Conservation (phyloP, 257 asterid genomes). For the Jasminum sambac region DNA sequence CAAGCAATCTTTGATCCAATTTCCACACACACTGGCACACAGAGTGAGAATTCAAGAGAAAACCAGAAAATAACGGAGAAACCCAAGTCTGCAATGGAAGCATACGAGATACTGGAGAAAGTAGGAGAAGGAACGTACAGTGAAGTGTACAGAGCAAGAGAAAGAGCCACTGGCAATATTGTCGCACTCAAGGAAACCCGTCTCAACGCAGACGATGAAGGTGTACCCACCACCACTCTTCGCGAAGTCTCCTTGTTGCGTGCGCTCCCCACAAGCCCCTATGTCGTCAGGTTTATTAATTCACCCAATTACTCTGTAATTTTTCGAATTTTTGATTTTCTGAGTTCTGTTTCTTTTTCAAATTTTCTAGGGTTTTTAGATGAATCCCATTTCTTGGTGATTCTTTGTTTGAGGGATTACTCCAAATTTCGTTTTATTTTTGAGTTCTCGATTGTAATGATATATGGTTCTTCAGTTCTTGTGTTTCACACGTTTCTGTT, state of each 20-base stretch:
- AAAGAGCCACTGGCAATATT: conserved; percentile 84
- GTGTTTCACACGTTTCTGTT: no score
- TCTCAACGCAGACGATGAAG: conserved; percentile 95
- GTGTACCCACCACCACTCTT: conserved; percentile 98
- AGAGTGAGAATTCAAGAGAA: background rate
- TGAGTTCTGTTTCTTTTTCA: background rate
- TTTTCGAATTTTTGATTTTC: background rate
- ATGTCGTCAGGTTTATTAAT: conserved; percentile 59
- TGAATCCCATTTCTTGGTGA: background rate
- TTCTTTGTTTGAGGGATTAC: background rate
- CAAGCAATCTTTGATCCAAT: conserved; percentile 4
- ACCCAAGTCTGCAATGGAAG: conserved; percentile 73
- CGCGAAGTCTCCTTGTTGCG: conserved; percentile 89
- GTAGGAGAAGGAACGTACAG: conserved; percentile 97
- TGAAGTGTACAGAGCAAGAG: conserved; percentile 90
- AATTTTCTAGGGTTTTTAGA: background rate
- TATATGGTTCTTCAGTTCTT: no score
- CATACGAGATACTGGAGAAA: conserved; percentile 90
- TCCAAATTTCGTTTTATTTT: background rate
- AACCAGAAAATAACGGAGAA: conserved; percentile 30
- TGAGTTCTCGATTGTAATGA: background rate
- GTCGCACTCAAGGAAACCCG: conserved; percentile 95
- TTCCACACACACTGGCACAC: background rate
- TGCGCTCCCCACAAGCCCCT: conserved; percentile 87
- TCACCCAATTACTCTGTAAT: background rate